Percentiles rank a stretch among this genome's conserved stretches.
Evolutionary conservation across 768 basidiomycete species (phyloP).

Genomic region (Lyophyllum atratum): DNA sequence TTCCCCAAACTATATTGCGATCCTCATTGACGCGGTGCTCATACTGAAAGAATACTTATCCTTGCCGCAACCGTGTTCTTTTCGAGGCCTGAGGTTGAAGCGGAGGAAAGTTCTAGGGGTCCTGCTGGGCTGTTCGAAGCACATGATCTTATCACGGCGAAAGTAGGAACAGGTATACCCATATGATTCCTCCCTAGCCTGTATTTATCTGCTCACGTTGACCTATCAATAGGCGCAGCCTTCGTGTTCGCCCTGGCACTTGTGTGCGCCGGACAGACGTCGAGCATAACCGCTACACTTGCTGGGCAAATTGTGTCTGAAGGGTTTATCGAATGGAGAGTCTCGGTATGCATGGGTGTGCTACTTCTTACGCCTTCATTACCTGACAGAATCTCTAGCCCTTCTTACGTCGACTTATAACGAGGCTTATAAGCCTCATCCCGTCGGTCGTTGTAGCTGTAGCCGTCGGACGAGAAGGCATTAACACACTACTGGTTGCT

Average conservation of each 20-base stretch:
- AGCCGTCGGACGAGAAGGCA: conserved; percentile 63
- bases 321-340: conserved; percentile 77
- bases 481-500: conserved; percentile 69
- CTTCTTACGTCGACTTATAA: conserved; percentile 66
- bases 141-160: conserved; percentile 53
- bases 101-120: conserved; percentile 16
- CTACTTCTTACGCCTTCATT: not conserved
- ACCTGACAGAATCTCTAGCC: conserved; percentile 33
- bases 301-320: conserved; percentile 82
- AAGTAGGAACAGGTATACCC: conserved; percentile 62
- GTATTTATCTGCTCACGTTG: not conserved
- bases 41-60: conserved; percentile 57
- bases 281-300: conserved; percentile 76
- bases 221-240: conserved; percentile 49
- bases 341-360: conserved; percentile 41
- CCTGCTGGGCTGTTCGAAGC: conserved; percentile 77
- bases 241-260: conserved; percentile 76
- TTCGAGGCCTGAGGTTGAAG: conserved; percentile 30
- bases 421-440: conserved; percentile 68
- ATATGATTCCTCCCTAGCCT: not conserved
- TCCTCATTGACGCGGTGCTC: conserved; percentile 1
- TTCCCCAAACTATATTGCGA: not conserved
- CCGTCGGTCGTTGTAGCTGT: conserved; percentile 70
- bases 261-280: conserved; percentile 75
- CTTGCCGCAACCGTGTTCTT: conserved; percentile 75